Evolutionary conservation across 768 basidiomycete genomes (phyloP), one percentile per base, ranked within the genome.

Genomic region (Lactarius sanguifluus): DNA sequence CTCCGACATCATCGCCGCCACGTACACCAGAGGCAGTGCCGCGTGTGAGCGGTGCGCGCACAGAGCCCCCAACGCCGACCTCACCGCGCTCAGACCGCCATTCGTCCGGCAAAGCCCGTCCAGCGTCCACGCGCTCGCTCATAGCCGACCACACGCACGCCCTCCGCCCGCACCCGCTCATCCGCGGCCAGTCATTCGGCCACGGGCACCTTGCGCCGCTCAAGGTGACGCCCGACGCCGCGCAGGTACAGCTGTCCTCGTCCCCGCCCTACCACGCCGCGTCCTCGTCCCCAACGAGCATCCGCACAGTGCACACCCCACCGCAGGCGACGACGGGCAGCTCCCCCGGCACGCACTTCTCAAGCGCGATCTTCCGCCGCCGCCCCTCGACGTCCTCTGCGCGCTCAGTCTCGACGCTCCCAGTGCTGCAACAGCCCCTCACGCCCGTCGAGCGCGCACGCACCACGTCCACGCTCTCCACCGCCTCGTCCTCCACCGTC

Each of bases 121-220:
- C 89, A 9, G 81, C 87, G 12, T 90, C 89, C 5, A 83, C 76
- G 38, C 84, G 88, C 71, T 89, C 89, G 18, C 74, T 82, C n/a
- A 73, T 77, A 13, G 61, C 64, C 65, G 73, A 77, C 3, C 78
- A 82, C 30, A 68, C 65, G 0, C 68, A 70, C 16, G 62, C 70
- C 20, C 77, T 89, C 59, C 87, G 88, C 18, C 89, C 89, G 0
- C 91, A 92, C 72, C 91, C 90, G 8, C 81, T 92, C 60, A 91
- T 92, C 69, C 86, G 90, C 63, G 89, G 89, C 10, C 82, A 86
- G 68, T 90, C 90, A 0, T 85, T 83, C 65, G 85, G 87, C 7
- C 81, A 77, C 54, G 75, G 75, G 3, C 76, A 78, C 78, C 78
- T 88, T 16, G 79, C 84, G 10, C 88, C 90, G 41, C 79, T 91